These are phyloP conservation scores for Auriculariales sp. DNA, from an alignment of 768 basidiomycete species.

Conservation along the genomic window DNA sequence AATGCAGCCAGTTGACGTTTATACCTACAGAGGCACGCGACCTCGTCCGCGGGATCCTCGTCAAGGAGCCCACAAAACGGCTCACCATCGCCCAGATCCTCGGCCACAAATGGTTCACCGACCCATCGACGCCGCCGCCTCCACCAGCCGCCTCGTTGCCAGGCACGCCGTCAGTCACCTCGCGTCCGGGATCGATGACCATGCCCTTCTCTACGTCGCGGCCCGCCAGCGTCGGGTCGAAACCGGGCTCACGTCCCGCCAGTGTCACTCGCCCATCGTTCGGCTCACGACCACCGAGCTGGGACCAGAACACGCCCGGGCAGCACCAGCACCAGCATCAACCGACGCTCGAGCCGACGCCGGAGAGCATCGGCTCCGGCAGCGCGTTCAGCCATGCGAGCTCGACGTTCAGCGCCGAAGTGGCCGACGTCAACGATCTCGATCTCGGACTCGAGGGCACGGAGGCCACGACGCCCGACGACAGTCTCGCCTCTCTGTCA, in stretches of 20 bases:
- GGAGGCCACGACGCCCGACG: not conserved
- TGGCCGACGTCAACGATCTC: not conserved
- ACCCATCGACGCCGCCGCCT: constrained; percentile 9
- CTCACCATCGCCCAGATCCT: constrained; percentile 75
- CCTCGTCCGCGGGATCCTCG: constrained; percentile 63
- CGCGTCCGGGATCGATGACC: constrained; percentile 2
- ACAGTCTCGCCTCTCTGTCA: not conserved
- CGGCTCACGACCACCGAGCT: not conserved
- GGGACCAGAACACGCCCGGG: not conserved
- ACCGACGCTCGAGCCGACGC: not conserved
- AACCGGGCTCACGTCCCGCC: too few relatives aligned
- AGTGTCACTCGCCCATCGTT: not conserved
- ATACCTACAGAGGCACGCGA: constrained; percentile 59
- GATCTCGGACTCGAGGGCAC: not conserved
- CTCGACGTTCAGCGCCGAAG: not conserved
- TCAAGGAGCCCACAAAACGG: constrained; percentile 62
- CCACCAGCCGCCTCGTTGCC: not conserved
- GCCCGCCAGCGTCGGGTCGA: too few relatives aligned
- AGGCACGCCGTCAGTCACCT: too few relatives aligned
- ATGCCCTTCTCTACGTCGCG: too few relatives aligned
- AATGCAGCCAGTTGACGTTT: constrained; percentile 5
- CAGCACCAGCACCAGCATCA: not conserved
- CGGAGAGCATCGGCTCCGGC: not conserved
- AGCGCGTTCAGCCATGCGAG: not conserved
- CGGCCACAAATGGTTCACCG: constrained; percentile 72